Base-by-base conservation (phyloP, 179 eudicot species). In the Silene coronaria region DNA sequence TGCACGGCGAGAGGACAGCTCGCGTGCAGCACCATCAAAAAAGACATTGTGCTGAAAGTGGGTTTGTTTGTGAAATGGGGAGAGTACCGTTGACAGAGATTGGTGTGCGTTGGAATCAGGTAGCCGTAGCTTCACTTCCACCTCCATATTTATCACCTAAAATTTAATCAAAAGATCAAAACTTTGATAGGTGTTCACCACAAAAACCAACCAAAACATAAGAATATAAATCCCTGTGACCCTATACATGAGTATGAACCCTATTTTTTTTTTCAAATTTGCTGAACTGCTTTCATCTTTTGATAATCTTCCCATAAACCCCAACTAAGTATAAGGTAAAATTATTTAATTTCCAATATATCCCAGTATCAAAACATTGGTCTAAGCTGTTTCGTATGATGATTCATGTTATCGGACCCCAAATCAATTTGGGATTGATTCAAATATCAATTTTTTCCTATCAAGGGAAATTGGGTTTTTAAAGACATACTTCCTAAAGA, bases 111-210 rank as follows among this genome's bases (percentile, higher is more conserved):
- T 22, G 38, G 89, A 80, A 79, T 87, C 27, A 1, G 86, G 90
- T 24, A 94, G 75, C 21, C 96, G 86, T 66, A 94, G 80, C 86
- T 94, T 92, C 55, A 94, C 96, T 82, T 94, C 98, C 11, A 94
- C 85, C 75, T 94, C 98, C 96, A 93, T 91, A 32, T 67, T 51
- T 17, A 11, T 51, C 24, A 71, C 63, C 65, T 58, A 27, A 19
- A 13, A 71, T 12, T 11, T 59, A 11, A 32, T 58, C 46, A 30
- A 51, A 71, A 8, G 12, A 9, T 28, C 63, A 55, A 27, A 53
- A 46, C 24, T 21, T 23, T 51, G n/a, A 14, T 2, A 48, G 22
- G 24, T 14, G 0, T 46, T 21, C 10, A 11, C 2, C 24, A 26
- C 38, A 22, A 19, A 14, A 13, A 5, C 2, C 36, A 24, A 2